phyloP scores from a whole-genome alignment of 2,329 filamentous ascomycete genomes.

The Phyllosticta ampelicida region DNA sequence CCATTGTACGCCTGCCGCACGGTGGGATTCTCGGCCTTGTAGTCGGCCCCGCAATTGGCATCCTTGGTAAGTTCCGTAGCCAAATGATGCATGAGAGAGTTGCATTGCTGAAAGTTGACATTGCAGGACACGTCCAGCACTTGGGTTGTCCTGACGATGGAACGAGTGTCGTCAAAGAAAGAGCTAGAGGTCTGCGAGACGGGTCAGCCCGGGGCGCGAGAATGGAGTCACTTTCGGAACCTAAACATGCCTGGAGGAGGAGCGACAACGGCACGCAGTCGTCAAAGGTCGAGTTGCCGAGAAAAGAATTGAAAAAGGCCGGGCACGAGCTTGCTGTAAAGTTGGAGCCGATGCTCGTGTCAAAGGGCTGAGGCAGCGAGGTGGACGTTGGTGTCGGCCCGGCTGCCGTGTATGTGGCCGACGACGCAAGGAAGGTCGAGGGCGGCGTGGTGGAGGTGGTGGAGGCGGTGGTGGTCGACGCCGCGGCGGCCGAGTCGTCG shows the following conservation, averaged over 20 bases:
- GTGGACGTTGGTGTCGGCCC: neutral
- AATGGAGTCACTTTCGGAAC: neutral
- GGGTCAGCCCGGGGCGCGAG: slow-evolving; percentile 11
- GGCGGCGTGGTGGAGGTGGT: slow-evolving; percentile 7
- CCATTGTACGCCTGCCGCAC: slow-evolving; percentile 67
- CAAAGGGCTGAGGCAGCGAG: slow-evolving; percentile 34
- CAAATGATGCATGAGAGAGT: slow-evolving; percentile 50
- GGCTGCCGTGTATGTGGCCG: slow-evolving; percentile 9
- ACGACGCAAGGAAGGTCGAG: slow-evolving; percentile 1
- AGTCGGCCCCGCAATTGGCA: slow-evolving; percentile 63
- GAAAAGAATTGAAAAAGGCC: slow-evolving; percentile 56
- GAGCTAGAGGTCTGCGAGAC: slow-evolving; percentile 58
- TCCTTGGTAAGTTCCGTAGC: slow-evolving; percentile 53
- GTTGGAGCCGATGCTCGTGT: slow-evolving; percentile 40
- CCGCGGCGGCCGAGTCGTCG: slow-evolving; percentile 4
- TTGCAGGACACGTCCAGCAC: slow-evolving; percentile 71
- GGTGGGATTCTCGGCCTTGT: slow-evolving; percentile 52
- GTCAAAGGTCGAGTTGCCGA: slow-evolving; percentile 55
- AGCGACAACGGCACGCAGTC: slow-evolving; percentile 75
- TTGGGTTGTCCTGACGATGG: slow-evolving; percentile 59
- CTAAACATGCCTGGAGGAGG: slow-evolving; percentile 56
- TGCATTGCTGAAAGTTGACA: slow-evolving; percentile 56
- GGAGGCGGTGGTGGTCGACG: slow-evolving; percentile 1
- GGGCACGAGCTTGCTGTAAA: slow-evolving; percentile 47
- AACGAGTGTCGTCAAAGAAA: slow-evolving; percentile 72